phyloP scores from a whole-genome alignment of 495 filamentous ascomycete species.

The Rusavskia elegans region DNA sequence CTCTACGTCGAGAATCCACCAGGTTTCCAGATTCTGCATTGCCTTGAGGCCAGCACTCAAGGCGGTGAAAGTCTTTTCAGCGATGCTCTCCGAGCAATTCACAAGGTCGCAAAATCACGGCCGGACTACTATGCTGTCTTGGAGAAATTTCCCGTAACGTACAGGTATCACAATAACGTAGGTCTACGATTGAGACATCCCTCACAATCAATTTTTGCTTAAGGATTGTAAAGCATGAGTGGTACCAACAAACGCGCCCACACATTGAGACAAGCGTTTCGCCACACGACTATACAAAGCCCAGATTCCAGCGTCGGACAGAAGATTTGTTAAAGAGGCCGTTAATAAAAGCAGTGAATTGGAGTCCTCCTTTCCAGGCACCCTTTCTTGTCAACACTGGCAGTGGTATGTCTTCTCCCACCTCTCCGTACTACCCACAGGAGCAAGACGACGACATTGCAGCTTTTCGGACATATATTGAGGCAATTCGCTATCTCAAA shows the following conservation, averaged over 20 bases:
- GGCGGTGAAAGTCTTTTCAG: conserved; percentile 75
- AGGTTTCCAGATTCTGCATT: conserved; percentile 73
- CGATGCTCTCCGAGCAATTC: conserved; percentile 50
- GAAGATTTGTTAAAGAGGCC: not conserved
- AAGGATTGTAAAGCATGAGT: conserved; percentile 14
- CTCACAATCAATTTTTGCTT: not conserved
- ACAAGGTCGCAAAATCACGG: conserved; percentile 18
- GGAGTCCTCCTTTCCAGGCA: conserved; percentile 56
- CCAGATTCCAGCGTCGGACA: not conserved
- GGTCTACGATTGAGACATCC: not conserved
- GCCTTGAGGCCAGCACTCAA: conserved; percentile 52
- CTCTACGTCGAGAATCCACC: conserved; percentile 73
- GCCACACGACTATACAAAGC: conserved; percentile 3
- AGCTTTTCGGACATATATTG: not conserved
- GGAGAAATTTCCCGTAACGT: conserved; percentile 28
- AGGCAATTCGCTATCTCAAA: conserved; percentile 1
- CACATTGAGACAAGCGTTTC: conserved; percentile 31
- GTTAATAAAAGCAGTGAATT: conserved; percentile 35
- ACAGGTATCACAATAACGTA: conserved; percentile 53
- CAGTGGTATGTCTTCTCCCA: not conserved
- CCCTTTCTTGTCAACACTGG: conserved; percentile 18
- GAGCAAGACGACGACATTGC: not conserved
- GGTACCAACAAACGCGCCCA: conserved; percentile 37
- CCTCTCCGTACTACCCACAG: not conserved
- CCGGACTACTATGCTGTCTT: conserved; percentile 24